These are phyloP conservation scores for Sporobolomyces phaffii DNA, from an alignment of 768 basidiomycete genomes.

Conservation along the genomic window DNA sequence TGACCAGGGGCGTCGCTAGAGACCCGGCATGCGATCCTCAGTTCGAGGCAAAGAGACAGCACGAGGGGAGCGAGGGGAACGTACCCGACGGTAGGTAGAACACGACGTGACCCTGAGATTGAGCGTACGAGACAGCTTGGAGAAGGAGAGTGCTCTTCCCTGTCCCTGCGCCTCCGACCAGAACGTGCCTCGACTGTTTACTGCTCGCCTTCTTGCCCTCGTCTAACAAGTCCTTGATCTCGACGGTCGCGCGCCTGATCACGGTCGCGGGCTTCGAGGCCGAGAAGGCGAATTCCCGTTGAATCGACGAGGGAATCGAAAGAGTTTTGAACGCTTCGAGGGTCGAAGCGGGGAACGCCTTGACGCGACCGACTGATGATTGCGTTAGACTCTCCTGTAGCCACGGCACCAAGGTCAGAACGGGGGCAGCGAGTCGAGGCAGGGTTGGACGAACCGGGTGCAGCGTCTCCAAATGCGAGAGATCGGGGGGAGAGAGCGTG, in stretches of 20 bases:
- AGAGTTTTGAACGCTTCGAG: slow-evolving; percentile 29
- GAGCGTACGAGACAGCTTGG: slow-evolving; percentile 32
- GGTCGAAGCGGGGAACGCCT: slow-evolving; percentile 3
- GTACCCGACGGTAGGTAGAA: slow-evolving; percentile 34
- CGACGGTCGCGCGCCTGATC: slow-evolving; percentile 14
- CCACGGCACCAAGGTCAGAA: background rate
- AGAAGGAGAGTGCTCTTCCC: slow-evolving; percentile 33
- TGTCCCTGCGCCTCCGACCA: slow-evolving; percentile 21
- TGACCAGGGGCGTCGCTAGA: slow-evolving; percentile 26
- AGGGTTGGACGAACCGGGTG: slow-evolving; percentile 20
- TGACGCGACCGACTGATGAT: slow-evolving; percentile 13
- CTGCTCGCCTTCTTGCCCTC: slow-evolving; percentile 12
- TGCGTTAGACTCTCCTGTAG: slow-evolving; percentile 24
- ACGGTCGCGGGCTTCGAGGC: slow-evolving; percentile 26
- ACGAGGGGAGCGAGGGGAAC: background rate
- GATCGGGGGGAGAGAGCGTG: slow-evolving; percentile 20
- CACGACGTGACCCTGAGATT: slow-evolving; percentile 26
- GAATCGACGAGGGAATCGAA: slow-evolving; percentile 5
- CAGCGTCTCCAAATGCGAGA: background rate
- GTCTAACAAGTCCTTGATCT: slow-evolving; percentile 8
- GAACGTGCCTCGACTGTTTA: slow-evolving; percentile 13
- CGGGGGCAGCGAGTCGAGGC: too few relatives aligned
- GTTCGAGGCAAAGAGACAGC: background rate
- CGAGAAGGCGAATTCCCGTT: slow-evolving; percentile 12
- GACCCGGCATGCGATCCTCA: too few relatives aligned